Evolutionary conservation across 768 basidiomycete genomes (phyloP).

Genomic region (Leucocoprinus leucothites): DNA sequence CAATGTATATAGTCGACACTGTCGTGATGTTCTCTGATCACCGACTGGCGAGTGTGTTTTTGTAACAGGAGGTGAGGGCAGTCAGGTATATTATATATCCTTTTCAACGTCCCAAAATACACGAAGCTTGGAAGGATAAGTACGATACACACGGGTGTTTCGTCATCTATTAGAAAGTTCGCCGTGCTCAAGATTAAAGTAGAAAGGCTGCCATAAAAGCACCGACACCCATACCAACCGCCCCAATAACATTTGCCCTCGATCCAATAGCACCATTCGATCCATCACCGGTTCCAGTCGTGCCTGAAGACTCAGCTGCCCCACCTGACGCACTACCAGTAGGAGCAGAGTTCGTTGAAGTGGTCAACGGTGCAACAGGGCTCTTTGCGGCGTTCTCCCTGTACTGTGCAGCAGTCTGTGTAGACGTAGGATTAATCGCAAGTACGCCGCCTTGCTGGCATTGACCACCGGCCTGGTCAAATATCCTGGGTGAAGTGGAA

Average conservation of each 20-base stretch:
- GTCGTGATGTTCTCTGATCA: no score
- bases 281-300: background rate
- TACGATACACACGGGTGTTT: background rate
- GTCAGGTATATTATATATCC: no score
- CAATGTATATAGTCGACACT: no score
- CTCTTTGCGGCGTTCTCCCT: slow-evolving; percentile 33
- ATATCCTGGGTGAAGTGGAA: slow-evolving; percentile 26
- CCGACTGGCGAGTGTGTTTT: no score
- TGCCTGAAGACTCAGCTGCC: background rate
- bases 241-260: background rate
- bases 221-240: background rate
- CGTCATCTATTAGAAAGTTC: background rate
- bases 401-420: slow-evolving; percentile 31
- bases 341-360: slow-evolving; percentile 8
- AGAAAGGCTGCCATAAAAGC: background rate
- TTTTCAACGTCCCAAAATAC: no score
- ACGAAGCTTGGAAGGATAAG: background rate
- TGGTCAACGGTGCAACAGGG: slow-evolving; percentile 18
- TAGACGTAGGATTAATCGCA: slow-evolving; percentile 32
- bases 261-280: background rate
- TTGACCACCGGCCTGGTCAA: slow-evolving; percentile 36
- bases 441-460: slow-evolving; percentile 35
- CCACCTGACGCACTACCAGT: background rate
- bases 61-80: no score
- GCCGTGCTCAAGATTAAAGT: background rate